phyloP scores from a whole-genome alignment of 352 stramenopile species.

The Pythium grandisporangium region DNA sequence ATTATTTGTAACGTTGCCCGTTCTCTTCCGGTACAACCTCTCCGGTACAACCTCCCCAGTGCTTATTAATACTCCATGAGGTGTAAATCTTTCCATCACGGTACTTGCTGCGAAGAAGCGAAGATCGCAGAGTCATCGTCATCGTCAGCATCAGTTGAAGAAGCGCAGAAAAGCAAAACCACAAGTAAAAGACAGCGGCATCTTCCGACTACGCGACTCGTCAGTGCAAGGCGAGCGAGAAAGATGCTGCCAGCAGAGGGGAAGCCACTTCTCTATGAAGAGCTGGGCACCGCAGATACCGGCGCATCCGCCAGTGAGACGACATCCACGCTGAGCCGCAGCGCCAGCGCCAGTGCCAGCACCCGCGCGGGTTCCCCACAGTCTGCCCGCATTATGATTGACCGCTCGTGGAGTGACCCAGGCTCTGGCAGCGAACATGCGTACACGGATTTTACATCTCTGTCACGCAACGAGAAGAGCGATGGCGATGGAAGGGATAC shows the following conservation, averaged over 20 bases:
- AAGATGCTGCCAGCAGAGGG: slow-evolving; percentile 21
- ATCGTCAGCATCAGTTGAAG: no score
- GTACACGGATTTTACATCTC: slow-evolving; percentile 37
- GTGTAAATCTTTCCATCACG: no score
- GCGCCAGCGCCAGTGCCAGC: neutral
- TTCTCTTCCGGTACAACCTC: no score
- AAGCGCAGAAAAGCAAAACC: no score
- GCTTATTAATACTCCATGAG: no score
- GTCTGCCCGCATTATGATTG: neutral
- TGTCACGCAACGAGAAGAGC: no score
- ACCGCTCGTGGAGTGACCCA: neutral
- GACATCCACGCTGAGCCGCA: neutral
- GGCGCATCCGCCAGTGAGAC: neutral
- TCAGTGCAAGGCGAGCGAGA: neutral
- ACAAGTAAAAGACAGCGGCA: no score
- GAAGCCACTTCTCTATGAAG: slow-evolving; percentile 28
- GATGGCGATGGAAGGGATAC: slow-evolving; percentile 1
- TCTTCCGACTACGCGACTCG: no score
- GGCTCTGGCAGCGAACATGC: slow-evolving; percentile 2
- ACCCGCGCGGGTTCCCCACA: neutral
- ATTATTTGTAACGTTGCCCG: no score
- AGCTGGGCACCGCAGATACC: slow-evolving; percentile 7
- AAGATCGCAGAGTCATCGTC: no score
- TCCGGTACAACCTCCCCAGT: no score
- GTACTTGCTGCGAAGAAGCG: no score